Evolutionary conservation across 1,284 basidiomycete genomes (phyloP), one percentile per base, ranked within the genome.

Genomic region (Phylloporus sp.): DNA sequence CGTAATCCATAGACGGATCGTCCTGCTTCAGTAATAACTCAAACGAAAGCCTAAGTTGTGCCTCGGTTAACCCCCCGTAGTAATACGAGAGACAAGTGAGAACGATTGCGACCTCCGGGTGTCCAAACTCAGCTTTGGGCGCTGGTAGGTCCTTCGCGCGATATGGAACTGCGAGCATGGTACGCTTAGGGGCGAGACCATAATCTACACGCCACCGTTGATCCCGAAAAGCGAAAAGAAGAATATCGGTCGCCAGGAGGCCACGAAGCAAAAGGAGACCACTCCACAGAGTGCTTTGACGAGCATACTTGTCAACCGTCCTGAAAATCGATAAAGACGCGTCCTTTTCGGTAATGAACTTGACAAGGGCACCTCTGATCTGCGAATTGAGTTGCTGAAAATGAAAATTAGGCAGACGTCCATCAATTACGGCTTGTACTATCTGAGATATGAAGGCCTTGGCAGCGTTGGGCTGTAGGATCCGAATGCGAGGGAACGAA

Each of bases 21-120:
- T 84, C 82, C 2, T 76, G 73, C 32, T 78, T 80, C 44, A 74
- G 68, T 6, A 87, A 69, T 2, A 79, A 64, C 7, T 78, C 67
- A 40, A 86, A 84, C 51, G 75, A 77, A 2, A 62, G 53, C 26
- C 67, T 67, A 2, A 86, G 64, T 56, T 86, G 80, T 2, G 69
- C 60, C 6, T 73, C 63, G 0, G 72, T 74, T 24, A 86, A 74
- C 5, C 85, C 85, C 0, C 72, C 70, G 53, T 85, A 84, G 54
- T 86, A 85, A 60, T 86, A 85, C 2, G 77, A 78, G 20, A 86
- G 70, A 58, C 79, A 85, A 0, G 84, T 86, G 34, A 86, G 73
- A 12, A 75, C 53, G 51, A 86, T 72, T 0, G 79, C 76, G 13
- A 84, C 74, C 31, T 86, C 84, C 0, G 84, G 84, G 67, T 86